phyloP scores from a whole-genome alignment of 1,284 basidiomycete species.

The Ustilago nuda region DNA sequence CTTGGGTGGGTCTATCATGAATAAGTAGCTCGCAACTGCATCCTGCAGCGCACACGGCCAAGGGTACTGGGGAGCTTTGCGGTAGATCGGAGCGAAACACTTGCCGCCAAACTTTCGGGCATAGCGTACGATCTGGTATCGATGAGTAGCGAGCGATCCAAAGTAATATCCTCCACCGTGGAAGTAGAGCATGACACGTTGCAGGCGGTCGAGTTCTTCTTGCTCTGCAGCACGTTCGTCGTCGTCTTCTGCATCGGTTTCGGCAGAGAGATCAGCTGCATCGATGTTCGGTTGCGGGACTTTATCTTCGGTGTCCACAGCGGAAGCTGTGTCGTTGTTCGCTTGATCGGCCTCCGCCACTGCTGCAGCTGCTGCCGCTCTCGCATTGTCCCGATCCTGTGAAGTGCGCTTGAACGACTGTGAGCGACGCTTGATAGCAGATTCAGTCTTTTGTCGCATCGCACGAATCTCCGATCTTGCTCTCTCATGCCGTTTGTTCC shows the following conservation, averaged over 20 bases:
- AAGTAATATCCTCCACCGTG: constrained; percentile 71
- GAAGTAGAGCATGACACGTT: constrained; percentile 65
- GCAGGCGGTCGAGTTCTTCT: constrained; percentile 64
- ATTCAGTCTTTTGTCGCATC: constrained; percentile 38
- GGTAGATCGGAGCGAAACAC: constrained; percentile 70
- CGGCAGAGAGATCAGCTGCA: constrained; percentile 48
- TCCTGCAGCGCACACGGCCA: constrained; percentile 96
- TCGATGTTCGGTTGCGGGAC: constrained; percentile 29
- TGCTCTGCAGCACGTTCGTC: constrained; percentile 16
- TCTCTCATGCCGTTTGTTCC: constrained; percentile 41
- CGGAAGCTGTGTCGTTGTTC: not conserved
- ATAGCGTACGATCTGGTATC: constrained; percentile 70
- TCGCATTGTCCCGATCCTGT: not conserved
- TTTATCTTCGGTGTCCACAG: constrained; percentile 4
- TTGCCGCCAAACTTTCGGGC: constrained; percentile 70
- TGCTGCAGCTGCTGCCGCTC: not conserved
- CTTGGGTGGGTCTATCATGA: constrained; percentile 78
- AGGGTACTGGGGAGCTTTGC: constrained; percentile 72
- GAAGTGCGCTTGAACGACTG: constrained; percentile 25
- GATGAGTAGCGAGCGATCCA: constrained; percentile 73
- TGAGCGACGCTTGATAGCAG: constrained; percentile 25
- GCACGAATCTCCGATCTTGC: constrained; percentile 34
- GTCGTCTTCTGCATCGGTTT: constrained; percentile 6
- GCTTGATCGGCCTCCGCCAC: not conserved
- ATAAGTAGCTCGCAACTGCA: constrained; percentile 83